Conservation (phyloP, 2,329 filamentous ascomycete species). For the Fusarium sacchari region DNA sequence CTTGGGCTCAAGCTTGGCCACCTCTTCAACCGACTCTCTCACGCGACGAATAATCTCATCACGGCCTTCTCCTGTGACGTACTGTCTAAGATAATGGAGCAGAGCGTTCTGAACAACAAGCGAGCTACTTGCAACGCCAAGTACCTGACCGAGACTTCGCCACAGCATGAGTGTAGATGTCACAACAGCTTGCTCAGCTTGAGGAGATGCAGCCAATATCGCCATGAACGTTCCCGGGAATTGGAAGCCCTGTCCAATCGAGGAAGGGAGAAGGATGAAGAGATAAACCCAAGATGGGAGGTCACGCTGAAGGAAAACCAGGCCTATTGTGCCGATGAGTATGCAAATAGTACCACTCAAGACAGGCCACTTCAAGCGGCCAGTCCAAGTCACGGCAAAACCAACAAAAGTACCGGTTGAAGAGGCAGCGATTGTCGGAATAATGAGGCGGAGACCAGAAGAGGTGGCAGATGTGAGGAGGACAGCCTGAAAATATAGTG, state of each 20-base stretch:
- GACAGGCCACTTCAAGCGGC: conserved; percentile 69
- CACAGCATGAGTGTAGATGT: conserved; percentile 77
- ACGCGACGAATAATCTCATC: conserved; percentile 63
- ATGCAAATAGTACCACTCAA: conserved; percentile 60
- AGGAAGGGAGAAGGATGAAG: conserved; percentile 64
- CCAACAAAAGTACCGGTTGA: conserved; percentile 66
- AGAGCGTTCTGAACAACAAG: conserved; percentile 79
- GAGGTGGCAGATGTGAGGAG: conserved; percentile 74
- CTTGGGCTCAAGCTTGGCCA: conserved; percentile 55
- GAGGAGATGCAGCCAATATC: conserved; percentile 67
- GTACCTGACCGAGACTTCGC: conserved; percentile 75
- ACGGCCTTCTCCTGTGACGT: conserved; percentile 69
- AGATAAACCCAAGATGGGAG: conserved; percentile 65
- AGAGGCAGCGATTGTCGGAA: conserved; percentile 68
- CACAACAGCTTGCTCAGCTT: conserved; percentile 73
- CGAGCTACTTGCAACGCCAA: conserved; percentile 78
- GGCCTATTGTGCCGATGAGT: conserved; percentile 60
- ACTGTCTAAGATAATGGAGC: conserved; percentile 64
- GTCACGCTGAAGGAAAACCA: conserved; percentile 60
- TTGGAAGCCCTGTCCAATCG: conserved; percentile 70
- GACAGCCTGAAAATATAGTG: conserved; percentile 81
- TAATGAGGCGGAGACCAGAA: conserved; percentile 77
- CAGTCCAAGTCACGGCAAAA: conserved; percentile 69
- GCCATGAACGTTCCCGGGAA: conserved; percentile 73
- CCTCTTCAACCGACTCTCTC: conserved; percentile 64